A percentile compares a stretch with the other conserved stretches of the same genome.
These are phyloP conservation scores for Obelidium mucronatum DNA, from an alignment of 192 early-diverging fungal genomes.

Conservation along the genomic window DNA sequence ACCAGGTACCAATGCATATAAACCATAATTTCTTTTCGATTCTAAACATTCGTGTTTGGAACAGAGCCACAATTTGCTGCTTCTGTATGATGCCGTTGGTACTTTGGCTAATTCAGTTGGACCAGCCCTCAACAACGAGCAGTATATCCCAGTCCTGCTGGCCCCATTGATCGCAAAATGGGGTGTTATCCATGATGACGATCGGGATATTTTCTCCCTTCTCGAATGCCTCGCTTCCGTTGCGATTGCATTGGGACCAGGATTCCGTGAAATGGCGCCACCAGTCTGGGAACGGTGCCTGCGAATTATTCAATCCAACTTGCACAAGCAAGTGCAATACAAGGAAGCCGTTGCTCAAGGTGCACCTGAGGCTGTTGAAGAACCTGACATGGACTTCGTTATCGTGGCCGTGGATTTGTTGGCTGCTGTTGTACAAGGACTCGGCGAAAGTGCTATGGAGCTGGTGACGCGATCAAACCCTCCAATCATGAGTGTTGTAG, in stretches of 20 bases:
- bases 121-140: conserved; percentile 76
- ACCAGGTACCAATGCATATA: conserved; percentile 55
- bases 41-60: background rate
- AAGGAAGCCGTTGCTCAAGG: background rate
- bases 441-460: conserved; percentile 71
- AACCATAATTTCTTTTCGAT: background rate
- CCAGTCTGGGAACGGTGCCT: conserved; percentile 91
- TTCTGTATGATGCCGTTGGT: conserved; percentile 96
- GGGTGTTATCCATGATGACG: conserved; percentile 79
- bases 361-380: conserved; percentile 47
- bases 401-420: conserved; percentile 96
- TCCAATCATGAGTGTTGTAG: conserved; percentile 79
- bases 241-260: conserved; percentile 83
- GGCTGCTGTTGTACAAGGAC: conserved; percentile 91
- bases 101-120: conserved; percentile 97
- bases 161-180: conserved; percentile 87
- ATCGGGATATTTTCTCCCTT: conserved; percentile 93
- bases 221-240: conserved; percentile 93
- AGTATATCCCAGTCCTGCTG: conserved; percentile 87
- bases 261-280: conserved; percentile 85
- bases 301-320: conserved; percentile 81
- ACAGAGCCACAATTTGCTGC: conserved; percentile 93
- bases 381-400: conserved; percentile 95
- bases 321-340: conserved; percentile 58
- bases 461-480: conserved; percentile 69